These are phyloP conservation scores for Lactarius pseudohatsudake DNA, from an alignment of 768 basidiomycete genomes.

Conservation along the genomic window DNA sequence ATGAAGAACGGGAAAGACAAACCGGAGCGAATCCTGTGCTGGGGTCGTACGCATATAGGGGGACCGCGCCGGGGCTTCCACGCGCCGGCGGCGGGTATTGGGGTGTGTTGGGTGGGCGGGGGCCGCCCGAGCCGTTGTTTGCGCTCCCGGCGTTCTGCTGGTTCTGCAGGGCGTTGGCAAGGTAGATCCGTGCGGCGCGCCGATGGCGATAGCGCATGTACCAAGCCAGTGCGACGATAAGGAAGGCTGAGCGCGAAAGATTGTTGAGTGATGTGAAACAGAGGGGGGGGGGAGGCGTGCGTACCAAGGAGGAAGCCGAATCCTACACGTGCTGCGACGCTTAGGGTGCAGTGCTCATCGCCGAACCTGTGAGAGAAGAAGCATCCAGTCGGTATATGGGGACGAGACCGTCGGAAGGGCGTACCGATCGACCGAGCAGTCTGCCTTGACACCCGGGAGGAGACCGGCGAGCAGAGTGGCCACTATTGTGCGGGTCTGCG, in stretches of 20 bases:
- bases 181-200: neutral
- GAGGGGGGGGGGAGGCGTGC: too few relatives aligned
- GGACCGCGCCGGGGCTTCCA: neutral
- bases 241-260: neutral
- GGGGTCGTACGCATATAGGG: neutral
- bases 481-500: neutral
- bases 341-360: neutral
- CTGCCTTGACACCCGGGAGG: constrained; percentile 10
- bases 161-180: neutral
- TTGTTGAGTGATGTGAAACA: neutral
- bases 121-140: neutral
- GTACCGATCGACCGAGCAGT: constrained; percentile 5
- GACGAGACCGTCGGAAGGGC: neutral
- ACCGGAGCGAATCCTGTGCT: constrained; percentile 12
- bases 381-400: neutral
- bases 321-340: neutral
- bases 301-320: constrained; percentile 4
- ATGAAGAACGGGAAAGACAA: neutral
- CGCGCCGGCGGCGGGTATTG: constrained; percentile 17
- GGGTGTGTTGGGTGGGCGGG: neutral
- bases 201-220: neutral
- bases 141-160: neutral
- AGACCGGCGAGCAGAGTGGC: neutral
- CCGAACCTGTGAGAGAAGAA: neutral
- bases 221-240: neutral